These are phyloP conservation scores for Penicillium riverlandense DNA, from an alignment of 495 filamentous ascomycete species.

Conservation along the genomic window DNA sequence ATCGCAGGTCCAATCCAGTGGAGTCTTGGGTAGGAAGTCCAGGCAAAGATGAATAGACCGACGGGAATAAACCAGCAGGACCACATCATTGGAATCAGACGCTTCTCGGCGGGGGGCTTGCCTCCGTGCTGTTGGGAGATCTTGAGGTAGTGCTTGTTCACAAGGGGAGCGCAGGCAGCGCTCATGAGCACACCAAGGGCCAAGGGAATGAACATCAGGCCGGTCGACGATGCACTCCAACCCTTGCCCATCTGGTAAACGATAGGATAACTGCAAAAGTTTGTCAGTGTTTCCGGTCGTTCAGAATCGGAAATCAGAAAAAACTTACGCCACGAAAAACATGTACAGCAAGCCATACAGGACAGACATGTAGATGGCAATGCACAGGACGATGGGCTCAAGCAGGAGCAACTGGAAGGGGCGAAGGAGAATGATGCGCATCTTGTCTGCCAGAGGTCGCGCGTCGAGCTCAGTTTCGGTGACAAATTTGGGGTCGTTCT, in stretches of 20 bases:
- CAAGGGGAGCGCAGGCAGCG: conserved; percentile 58
- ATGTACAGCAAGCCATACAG: conserved; percentile 75
- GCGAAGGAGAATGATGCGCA: conserved; percentile 61
- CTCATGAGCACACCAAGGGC: conserved; percentile 60
- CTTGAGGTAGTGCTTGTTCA: conserved; percentile 72
- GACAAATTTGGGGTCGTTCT: conserved; percentile 57
- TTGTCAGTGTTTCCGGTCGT: conserved; percentile 2
- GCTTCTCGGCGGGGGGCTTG: conserved; percentile 64
- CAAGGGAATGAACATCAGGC: conserved; percentile 75
- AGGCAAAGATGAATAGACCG: conserved; percentile 78
- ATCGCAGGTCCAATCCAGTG: conserved; percentile 66
- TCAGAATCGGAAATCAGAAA: neutral
- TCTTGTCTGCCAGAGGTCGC: conserved; percentile 53
- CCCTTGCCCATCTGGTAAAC: conserved; percentile 71
- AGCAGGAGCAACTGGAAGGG: conserved; percentile 75
- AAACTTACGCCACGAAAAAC: conserved; percentile 62
- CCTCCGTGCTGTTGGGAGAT: conserved; percentile 51
- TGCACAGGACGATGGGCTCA: conserved; percentile 72
- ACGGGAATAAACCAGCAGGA: conserved; percentile 74
- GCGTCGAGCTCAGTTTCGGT: conserved; percentile 69
- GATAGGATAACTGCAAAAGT: conserved; percentile 54
- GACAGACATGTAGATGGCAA: conserved; percentile 72
- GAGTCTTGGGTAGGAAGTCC: conserved; percentile 61
- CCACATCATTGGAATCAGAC: conserved; percentile 79
- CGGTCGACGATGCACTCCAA: conserved; percentile 62